These are phyloP conservation scores for Botrytis fabae DNA, from an alignment of 2,329 filamentous ascomycete species.

Conservation along the genomic window DNA sequence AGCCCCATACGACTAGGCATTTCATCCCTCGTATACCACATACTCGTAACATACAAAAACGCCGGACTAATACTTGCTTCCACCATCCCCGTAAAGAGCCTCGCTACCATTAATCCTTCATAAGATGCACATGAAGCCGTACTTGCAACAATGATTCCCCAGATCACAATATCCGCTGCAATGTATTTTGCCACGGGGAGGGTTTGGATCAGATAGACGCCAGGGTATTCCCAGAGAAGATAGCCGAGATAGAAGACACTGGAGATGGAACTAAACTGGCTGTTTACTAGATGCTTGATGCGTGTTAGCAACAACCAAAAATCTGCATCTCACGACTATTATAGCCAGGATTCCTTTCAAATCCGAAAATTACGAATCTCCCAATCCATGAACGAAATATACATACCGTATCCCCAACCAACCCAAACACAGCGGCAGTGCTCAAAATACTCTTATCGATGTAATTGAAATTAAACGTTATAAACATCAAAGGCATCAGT, in stretches of 20 bases:
- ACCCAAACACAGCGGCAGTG: slow-evolving; percentile 50
- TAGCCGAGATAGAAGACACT: slow-evolving; percentile 29
- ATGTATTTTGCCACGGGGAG: slow-evolving; percentile 42
- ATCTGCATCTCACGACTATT: not conserved
- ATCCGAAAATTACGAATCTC: not conserved
- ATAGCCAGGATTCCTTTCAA: not conserved
- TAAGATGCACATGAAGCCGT: slow-evolving; percentile 44
- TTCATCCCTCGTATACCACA: slow-evolving; percentile 49
- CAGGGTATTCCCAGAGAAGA: slow-evolving; percentile 42
- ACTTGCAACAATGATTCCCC: slow-evolving; percentile 40
- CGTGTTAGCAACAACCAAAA: not conserved
- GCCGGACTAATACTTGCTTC: slow-evolving; percentile 56
- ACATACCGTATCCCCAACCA: slow-evolving; percentile 44
- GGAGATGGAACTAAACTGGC: slow-evolving; percentile 28
- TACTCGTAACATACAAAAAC: slow-evolving; percentile 54
- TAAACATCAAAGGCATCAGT: slow-evolving; percentile 55
- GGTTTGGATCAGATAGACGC: slow-evolving; percentile 41
- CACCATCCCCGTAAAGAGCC: slow-evolving; percentile 47
- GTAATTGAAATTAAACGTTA: slow-evolving; percentile 59
- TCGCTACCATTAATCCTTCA: slow-evolving; percentile 43
- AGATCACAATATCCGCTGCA: slow-evolving; percentile 35
- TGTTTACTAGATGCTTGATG: not conserved
- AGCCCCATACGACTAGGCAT: slow-evolving; percentile 58
- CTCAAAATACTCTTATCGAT: slow-evolving; percentile 37
- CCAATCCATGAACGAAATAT: not conserved